Base-by-base conservation (phyloP, 2,329 filamentous ascomycete genomes). In the Apiospora sp. region DNA sequence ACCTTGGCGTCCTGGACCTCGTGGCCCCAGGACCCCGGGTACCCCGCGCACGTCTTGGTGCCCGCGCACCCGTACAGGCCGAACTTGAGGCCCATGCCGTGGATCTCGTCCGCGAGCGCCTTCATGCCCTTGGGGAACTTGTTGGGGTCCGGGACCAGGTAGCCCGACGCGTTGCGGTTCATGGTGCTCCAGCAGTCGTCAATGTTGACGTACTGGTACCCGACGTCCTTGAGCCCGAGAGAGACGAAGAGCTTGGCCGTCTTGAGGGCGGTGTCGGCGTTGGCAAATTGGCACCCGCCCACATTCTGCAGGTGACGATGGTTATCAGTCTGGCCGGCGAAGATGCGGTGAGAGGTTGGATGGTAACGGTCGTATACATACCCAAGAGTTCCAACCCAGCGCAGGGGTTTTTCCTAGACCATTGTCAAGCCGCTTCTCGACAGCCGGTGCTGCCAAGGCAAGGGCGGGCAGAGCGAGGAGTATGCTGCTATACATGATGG, bases 1-100 rank as follows among this genome's bases (percentile, higher is more conserved):
- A 84, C 84, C 74, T 85, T 75, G 0, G 88, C 89, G 77, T 90
- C 89, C 16, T 86, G 78, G 4, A 81, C 77, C 75, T 91, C 89
- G 74, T 87, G 84, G 14, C 86, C 87, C 41, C 88, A 77, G 44
- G 84, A 87, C 1, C 86, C 88, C 27, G 86, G 75, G 76, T 88
- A 89, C 37, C 83, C 82, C 2, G 85, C 88, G 74, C 88, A 89
- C 1, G 87, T 89, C 74, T 80, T 81, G 61, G 79, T 81, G 10
- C 87, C 87, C 3, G 87, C 82, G 37, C 80, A 80, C 14, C 79
- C 80, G 74, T 84, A 84, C 72, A 84, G 81, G 22, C 83, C 83
- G 27, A 83, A 78, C 74, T 83, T 82, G 67, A 84, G 79, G 14
- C 82, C 82, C 72, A 81, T 74, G 12, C 73, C 75, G 72, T 84